Percentiles rank a stretch among this genome's conserved stretches.
Conservation (phyloP, 2,329 filamentous ascomycete species). For the Aureobasidium sp. region DNA sequence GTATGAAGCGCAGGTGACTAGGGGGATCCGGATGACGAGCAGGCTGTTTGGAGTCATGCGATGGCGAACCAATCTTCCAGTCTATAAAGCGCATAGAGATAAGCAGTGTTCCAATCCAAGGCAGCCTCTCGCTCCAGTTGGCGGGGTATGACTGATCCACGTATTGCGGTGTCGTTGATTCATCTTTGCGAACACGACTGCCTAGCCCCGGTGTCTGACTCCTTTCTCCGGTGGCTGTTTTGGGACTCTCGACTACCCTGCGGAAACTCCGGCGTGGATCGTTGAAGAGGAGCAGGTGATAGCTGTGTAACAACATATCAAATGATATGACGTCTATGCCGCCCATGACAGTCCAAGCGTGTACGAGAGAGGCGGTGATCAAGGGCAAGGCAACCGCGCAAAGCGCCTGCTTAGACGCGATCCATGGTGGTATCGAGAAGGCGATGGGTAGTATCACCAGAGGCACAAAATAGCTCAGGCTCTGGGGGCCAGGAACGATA, state of each 20-base stretch:
- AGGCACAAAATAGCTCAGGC: conserved; percentile 24
- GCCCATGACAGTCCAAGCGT: conserved; percentile 26
- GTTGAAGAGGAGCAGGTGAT: conserved; percentile 23
- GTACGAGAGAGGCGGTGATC: conserved; percentile 20
- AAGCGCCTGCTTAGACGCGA: conserved; percentile 5
- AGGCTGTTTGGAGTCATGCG: conserved; percentile 24
- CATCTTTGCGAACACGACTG: background rate
- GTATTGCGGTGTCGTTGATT: background rate
- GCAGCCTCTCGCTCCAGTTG: conserved; percentile 19
- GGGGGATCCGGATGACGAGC: conserved; percentile 14
- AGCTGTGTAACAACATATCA: conserved; percentile 23
- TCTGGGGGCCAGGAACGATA: conserved; percentile 26
- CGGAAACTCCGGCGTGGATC: conserved; percentile 25
- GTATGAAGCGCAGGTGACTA: conserved; percentile 18
- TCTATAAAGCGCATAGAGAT: conserved; percentile 22
- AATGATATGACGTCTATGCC: conserved; percentile 26
- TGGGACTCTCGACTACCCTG: background rate
- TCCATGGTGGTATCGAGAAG: conserved; percentile 23
- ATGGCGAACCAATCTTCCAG: conserved; percentile 23
- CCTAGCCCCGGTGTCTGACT: conserved; percentile 4
- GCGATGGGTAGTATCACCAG: conserved; percentile 22
- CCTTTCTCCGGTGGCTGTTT: background rate
- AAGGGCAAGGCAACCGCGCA: conserved; percentile 23
- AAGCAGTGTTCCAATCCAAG: conserved; percentile 24
- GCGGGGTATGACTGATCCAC: conserved; percentile 22